Evolutionary conservation across 2,329 filamentous ascomycete species (phyloP), one percentile per base, ranked within the genome.

Genomic region (Aulographum hederae): DNA sequence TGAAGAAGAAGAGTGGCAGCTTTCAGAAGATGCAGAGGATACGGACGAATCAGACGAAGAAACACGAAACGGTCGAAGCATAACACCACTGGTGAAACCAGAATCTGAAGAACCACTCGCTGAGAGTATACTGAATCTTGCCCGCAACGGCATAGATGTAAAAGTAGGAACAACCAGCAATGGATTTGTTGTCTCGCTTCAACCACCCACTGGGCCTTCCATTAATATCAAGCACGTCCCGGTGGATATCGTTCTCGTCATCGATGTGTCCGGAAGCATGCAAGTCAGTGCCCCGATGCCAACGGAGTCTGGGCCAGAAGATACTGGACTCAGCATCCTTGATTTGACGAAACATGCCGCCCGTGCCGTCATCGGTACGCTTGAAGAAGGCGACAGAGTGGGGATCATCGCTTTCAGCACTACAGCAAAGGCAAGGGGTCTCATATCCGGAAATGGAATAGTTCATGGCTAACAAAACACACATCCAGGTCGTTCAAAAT

Each of bases 201-300:
- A 54, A 4, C 60, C 64, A 0, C 65, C 64, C 0, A 45, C 26
- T 3, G 33, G 44, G 5, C 60, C 61, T 1, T 18, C 26, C 0
- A 13, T 15, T 30, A 31, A 36, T n/a, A 34, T 41, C 15, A 32
- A 36, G 4, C 49, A 47, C 33, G 53, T 63, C 0, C 61, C 67
- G 2, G 70, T 65, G 43, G 69, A 73, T 37, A 64, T 74, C 19
- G 68, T 72, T 2, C 56, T 74, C 3, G 67, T 68, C 12, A 70
- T 74, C 33, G 69, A 74, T 42, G 56, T 72, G 11, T 74, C 69
- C 0, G 57, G 53, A 0, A 72, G 67, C 47, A 75, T 74, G 69
- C 31, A 36, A 1, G 32, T 36, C 0, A 40, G 47, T 2, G 68
- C 68, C 1, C 63, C 61, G 0, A 53, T 63, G 0, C 42, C 42